Evolutionary conservation across 1,284 basidiomycete genomes (phyloP), one percentile per base, ranked within the genome.

Genomic region (Ceratobasidium sp.): DNA sequence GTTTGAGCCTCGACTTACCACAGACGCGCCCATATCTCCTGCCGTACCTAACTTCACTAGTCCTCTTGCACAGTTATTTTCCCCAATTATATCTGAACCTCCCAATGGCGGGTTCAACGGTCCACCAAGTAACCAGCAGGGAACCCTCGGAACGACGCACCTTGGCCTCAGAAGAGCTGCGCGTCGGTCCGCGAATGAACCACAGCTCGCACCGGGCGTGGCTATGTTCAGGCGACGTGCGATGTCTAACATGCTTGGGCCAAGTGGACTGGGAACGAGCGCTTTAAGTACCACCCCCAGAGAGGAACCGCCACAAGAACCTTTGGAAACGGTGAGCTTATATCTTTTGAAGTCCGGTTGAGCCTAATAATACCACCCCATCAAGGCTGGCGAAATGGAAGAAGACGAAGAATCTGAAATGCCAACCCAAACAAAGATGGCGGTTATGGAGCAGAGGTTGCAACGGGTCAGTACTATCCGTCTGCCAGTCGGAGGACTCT

Each of bases 11-110:
- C 71, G 56, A 11, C 66, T 62, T 48, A 61, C 65, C 13, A 27
- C 48, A 46, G 61, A 43, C 31, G 62, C 49, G 1, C 43, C 54
- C 16, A 54, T 56, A 9, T 54, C 56, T 13, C 43, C 56, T 24
- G 48, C 64, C 14, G 27, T 61, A 2, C 62, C 76, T 0, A 61
- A 39, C 16, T 71, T 65, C 64, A 80, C 84, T 7, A 90, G 90
- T 78, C 92, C 92, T 22, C 83, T 93, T 1, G 90, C 91, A 2
- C 90, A 92, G 79, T 84, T 92, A 14, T 93, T 88, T 79, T 89
- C 89, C 74, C 90, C 92, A 2, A 77, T 92, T 22, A 76, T 89
- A 7, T 16, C 71, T 2, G 71, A 73, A 24, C 48, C 58, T 8
- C 71, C 71, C 11, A 31, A 62, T 22, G 59, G 59, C 31, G 71